A percentile compares a stretch with the other conserved stretches of the same genome.
Conservation (phyloP, 2,329 filamentous ascomycete species). For the Fusarium proliferatum region DNA sequence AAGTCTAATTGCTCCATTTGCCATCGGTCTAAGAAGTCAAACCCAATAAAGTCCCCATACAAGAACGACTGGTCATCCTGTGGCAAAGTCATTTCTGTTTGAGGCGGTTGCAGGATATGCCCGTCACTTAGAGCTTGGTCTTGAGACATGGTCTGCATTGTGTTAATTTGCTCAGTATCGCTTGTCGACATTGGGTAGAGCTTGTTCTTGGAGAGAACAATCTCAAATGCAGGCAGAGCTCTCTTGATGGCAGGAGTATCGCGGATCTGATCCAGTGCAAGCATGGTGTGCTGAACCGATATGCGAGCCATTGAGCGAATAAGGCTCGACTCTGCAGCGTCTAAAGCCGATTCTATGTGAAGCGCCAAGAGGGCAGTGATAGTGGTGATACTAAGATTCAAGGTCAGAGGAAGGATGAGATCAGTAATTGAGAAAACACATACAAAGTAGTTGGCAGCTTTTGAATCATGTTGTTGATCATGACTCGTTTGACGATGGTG, state of each 20-base stretch:
- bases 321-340: background rate
- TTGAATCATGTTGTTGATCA: background rate
- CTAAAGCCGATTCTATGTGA: conserved; percentile 5
- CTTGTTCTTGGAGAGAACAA: conserved; percentile 13
- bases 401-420: too few relatives aligned
- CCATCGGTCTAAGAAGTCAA: conserved; percentile 20
- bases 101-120: fast-evolving
- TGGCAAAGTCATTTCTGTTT: fast-evolving
- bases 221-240: conserved; percentile 11
- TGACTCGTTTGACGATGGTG: conserved; percentile 7
- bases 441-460: conserved; percentile 23
- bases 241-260: conserved; percentile 13
- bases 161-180: fast-evolving
- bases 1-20: conserved; percentile 28
- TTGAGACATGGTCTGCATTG: background rate
- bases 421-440: background rate
- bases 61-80: background rate
- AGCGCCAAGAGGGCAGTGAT: background rate
- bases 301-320: conserved; percentile 10
- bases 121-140: fast-evolving
- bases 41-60: background rate
- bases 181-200: background rate
- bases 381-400: background rate
- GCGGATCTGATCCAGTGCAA: background rate
- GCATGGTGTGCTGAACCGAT: conserved; percentile 10